These are phyloP conservation scores for Dalbergia cultrata DNA, from an alignment of 306 rosid genomes.

Conservation along the genomic window DNA sequence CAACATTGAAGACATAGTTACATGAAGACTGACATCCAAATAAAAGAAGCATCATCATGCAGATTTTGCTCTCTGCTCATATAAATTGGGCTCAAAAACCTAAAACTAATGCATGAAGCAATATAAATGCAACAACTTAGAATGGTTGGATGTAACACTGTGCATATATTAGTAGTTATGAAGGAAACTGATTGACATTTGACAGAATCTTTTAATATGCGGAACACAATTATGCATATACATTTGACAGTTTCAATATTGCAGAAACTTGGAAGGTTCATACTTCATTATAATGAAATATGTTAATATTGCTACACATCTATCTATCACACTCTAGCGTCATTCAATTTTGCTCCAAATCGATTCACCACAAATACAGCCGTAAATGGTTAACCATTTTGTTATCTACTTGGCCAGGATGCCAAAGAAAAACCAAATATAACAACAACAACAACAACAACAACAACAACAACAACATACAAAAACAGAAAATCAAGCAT, in stretches of 20 bases:
- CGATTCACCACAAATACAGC: slow-evolving; percentile 19
- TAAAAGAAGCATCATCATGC: slow-evolving; percentile 13
- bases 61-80: slow-evolving; percentile 35
- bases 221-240: not conserved
- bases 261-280: slow-evolving; percentile 17
- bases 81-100: not conserved
- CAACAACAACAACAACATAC: not conserved
- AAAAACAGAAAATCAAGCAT: not conserved
- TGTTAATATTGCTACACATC: slow-evolving; percentile 15
- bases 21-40: slow-evolving; percentile 25
- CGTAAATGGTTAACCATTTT: slow-evolving; percentile 20
- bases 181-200: slow-evolving; percentile 27
- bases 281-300: slow-evolving; percentile 6
- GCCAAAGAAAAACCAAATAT: slow-evolving; percentile 19
- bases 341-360: slow-evolving; percentile 19
- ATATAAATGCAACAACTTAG: slow-evolving; percentile 1
- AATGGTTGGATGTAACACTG: slow-evolving; percentile 37
- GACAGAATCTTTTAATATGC: slow-evolving; percentile 9
- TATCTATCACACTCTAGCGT: slow-evolving; percentile 1
- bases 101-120: slow-evolving; percentile 32
- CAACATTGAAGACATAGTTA: slow-evolving; percentile 22
- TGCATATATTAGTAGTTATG: slow-evolving; percentile 14
- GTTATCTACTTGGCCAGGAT: slow-evolving; percentile 7
- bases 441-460: not conserved
- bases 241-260: not conserved